phyloP scores from a whole-genome alignment of 2,329 filamentous ascomycete species.

The Penicillium sp. region DNA sequence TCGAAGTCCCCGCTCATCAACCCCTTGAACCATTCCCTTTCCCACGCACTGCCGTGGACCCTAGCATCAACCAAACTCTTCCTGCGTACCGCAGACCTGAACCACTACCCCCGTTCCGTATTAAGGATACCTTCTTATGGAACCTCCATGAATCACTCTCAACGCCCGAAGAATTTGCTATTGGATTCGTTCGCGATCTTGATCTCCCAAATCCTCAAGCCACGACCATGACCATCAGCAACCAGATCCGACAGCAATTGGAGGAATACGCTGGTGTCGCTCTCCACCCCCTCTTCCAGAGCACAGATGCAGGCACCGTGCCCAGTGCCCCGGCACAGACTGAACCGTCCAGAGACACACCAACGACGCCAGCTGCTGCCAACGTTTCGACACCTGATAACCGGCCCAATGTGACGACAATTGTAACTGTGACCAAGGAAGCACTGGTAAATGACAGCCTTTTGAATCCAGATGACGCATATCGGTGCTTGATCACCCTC shows the following conservation, averaged over 20 bases:
- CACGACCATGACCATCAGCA: constrained; percentile 78
- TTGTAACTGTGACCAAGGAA: constrained; percentile 34
- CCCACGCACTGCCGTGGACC: constrained; percentile 43
- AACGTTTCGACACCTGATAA: constrained; percentile 59
- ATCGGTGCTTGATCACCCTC: constrained; percentile 85
- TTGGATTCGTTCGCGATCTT: constrained; percentile 83
- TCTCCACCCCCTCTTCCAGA: constrained; percentile 85
- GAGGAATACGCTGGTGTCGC: constrained; percentile 96
- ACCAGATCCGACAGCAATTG: constrained; percentile 89
- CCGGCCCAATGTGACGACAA: constrained; percentile 19
- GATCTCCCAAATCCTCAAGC: constrained; percentile 75
- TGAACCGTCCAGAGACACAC: constrained; percentile 51
- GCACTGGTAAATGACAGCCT: constrained; percentile 63
- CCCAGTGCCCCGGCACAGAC: constrained; percentile 27
- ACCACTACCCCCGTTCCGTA: constrained; percentile 74
- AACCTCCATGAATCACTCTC: constrained; percentile 92
- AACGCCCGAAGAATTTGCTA: constrained; percentile 95
- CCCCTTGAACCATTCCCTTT: constrained; percentile 49
- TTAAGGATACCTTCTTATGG: constrained; percentile 97
- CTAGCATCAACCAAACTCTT: constrained; percentile 60
- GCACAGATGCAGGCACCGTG: constrained; percentile 28
- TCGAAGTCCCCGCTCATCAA: constrained; percentile 75
- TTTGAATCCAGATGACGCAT: constrained; percentile 87
- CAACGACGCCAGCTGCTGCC: constrained; percentile 53
- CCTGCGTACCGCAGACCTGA: constrained; percentile 80